Base-by-base conservation (phyloP, 2,329 filamentous ascomycete genomes). In the Chaetomium sp. region DNA sequence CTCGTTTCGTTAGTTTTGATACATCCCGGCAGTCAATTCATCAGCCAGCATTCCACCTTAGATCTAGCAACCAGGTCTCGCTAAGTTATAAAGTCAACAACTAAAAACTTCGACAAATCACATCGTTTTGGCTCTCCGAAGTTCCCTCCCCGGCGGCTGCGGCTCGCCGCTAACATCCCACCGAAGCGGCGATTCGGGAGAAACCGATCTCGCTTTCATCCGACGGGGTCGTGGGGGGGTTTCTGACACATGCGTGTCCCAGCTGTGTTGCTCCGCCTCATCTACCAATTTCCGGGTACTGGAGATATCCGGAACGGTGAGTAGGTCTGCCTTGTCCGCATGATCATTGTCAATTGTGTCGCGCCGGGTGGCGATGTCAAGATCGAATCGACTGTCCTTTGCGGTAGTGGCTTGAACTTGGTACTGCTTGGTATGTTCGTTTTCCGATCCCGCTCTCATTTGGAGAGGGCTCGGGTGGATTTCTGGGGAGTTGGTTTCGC, bases 111-210 rank as follows among this genome's bases (percentile, higher is more conserved):
- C 35, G n/a, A 33, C 21, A 53, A 19, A 9, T 42, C 9, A 65
- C 27, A 63, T 60, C 9, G 64, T 65, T 7, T 60, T 35, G 27
- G 57, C 47, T 35, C 64, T 62, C n/a, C 60, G 64, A 25, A 65
- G 38, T 13, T 31, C n/a, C 21, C 59, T 54, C 4, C 3, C 19
- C 42, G 23, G 7, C 38, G 38, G 38, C 16, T 13, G n/a, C 5
- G 1, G n/a, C 5, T 6, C 1, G 6, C 7, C 31, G 31, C 25
- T 5, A 29, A 21, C 10, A 47, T 47, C 35, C 3, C 6, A 21
- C 2, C 2, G 29, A 27, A 4, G 33, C 9, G 45, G 29, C 3
- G 50, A 38, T 19, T 13, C 35, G 0, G 53, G 31, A n/a, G 61
- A 49, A 19, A 9, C 53, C 2, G 64, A 54, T 13, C 35, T 60